Conservation (phyloP, 345 rosid genomes). For the Salix koriyanagi region DNA sequence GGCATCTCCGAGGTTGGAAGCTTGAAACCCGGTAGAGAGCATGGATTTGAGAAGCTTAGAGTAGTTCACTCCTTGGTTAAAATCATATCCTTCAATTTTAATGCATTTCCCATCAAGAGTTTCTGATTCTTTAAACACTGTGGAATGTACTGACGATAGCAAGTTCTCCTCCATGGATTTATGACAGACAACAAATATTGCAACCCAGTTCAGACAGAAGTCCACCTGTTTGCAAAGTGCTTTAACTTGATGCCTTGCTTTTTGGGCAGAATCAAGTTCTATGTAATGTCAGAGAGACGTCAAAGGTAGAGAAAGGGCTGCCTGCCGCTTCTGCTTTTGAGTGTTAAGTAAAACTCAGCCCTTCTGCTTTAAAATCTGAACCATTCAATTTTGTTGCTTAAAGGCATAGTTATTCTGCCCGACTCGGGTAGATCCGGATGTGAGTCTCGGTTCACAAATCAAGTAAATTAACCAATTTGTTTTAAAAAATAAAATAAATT, state of each 20-base stretch:
- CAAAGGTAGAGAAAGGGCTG: neutral
- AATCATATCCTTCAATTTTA: slow-evolving; percentile 77
- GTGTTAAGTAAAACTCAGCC: too few species aligned
- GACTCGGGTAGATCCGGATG: too few species aligned
- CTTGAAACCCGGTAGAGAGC: slow-evolving; percentile 89
- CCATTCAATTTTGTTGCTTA: neutral
- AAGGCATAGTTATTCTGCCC: too few species aligned
- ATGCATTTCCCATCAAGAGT: slow-evolving; percentile 53
- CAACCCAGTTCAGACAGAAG: neutral
- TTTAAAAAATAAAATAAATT: neutral
- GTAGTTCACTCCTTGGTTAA: slow-evolving; percentile 61
- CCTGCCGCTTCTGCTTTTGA: neutral
- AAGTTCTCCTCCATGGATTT: slow-evolving; percentile 38
- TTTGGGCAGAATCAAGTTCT: neutral
- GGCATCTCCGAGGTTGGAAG: slow-evolving; percentile 91
- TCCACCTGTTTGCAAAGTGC: neutral
- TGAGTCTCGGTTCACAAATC: too few species aligned
- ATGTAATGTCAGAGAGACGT: neutral
- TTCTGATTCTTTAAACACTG: slow-evolving; percentile 78
- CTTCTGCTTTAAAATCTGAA: neutral
- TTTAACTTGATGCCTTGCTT: neutral
- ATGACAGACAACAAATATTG: neutral
- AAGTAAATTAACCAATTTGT: too few species aligned
- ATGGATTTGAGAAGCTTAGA: slow-evolving; percentile 58
- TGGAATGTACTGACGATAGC: slow-evolving; percentile 49